Conservation (phyloP, 2,329 filamentous ascomycete species). For the Penicillium sp. region DNA sequence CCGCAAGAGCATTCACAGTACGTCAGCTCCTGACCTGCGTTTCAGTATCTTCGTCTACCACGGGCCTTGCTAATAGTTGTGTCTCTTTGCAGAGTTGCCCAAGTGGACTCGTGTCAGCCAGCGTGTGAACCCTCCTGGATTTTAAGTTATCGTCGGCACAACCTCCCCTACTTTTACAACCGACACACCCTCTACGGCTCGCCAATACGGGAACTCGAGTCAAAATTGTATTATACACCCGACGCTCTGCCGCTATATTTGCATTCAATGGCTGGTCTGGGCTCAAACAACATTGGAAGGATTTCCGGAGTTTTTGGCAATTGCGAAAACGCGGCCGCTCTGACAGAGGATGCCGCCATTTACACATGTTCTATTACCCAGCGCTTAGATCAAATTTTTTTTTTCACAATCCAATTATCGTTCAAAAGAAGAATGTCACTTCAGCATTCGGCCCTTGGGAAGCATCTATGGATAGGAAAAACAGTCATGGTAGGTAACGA, state of each 20-base stretch:
- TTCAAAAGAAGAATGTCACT: slow-evolving; percentile 6
- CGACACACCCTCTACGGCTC: slow-evolving; percentile 3
- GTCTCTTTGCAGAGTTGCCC: slow-evolving; percentile 61
- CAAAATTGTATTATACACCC: slow-evolving; percentile 34
- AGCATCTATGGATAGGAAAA: slow-evolving; percentile 11
- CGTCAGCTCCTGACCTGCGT: slow-evolving; percentile 42
- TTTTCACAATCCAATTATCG: slow-evolving; percentile 18
- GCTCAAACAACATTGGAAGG: slow-evolving; percentile 26
- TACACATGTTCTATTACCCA: slow-evolving; percentile 29
- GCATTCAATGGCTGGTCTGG: slow-evolving; percentile 6
- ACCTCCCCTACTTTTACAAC: background rate
- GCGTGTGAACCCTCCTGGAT: slow-evolving; percentile 90
- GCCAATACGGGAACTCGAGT: slow-evolving; percentile 1
- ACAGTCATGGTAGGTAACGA: slow-evolving; percentile 12
- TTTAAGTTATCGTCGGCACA: slow-evolving; percentile 54
- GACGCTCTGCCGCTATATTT: slow-evolving; percentile 3
- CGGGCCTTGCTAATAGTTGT: slow-evolving; percentile 1
- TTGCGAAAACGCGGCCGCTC: slow-evolving; percentile 25
- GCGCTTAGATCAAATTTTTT: slow-evolving; percentile 19
- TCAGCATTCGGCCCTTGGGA: background rate
- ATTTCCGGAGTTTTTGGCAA: slow-evolving; percentile 37
- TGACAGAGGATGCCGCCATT: slow-evolving; percentile 9
- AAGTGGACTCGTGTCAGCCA: slow-evolving; percentile 98
- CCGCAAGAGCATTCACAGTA: slow-evolving; percentile 96
- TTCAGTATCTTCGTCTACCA: background rate